Evolutionary conservation across 2,329 filamentous ascomycete species (phyloP).

Genomic region (Ambrosiella beaveri): DNA sequence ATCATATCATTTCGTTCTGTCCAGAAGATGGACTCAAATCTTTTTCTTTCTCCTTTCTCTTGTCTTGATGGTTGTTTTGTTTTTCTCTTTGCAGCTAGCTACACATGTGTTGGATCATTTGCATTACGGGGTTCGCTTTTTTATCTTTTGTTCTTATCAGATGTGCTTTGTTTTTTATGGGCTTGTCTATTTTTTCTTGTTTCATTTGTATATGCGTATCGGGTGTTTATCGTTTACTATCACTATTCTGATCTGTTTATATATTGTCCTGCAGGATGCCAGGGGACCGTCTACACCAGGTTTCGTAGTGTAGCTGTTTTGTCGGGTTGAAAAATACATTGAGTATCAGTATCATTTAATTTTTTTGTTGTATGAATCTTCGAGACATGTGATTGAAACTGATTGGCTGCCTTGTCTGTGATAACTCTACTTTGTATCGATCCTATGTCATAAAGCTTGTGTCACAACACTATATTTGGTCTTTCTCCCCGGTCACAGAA

Average conservation of each 20-base stretch:
- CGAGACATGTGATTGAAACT: neutral
- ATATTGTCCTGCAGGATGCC: neutral
- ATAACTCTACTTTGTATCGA: too few species aligned
- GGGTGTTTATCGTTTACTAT: neutral
- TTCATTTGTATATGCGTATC: neutral
- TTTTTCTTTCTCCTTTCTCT: neutral
- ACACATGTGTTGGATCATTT: slow-evolving; percentile 6
- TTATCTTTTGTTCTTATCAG: neutral
- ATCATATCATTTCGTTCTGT: neutral
- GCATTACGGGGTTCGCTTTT: neutral
- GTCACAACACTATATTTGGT: too few species aligned
- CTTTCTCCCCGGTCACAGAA: too few species aligned
- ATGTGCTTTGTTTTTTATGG: slow-evolving; percentile 3
- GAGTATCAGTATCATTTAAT: neutral
- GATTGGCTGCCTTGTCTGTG: too few species aligned
- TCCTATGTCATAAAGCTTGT: too few species aligned
- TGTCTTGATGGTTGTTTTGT: neutral
- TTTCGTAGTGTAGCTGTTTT: neutral
- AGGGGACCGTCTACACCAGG: neutral
- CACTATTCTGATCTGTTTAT: neutral
- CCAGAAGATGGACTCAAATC: neutral
- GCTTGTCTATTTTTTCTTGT: slow-evolving; percentile 1
- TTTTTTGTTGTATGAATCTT: neutral
- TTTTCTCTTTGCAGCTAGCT: neutral
- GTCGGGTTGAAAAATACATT: neutral